These are phyloP conservation scores for Letharia columbiana DNA, from an alignment of 495 filamentous ascomycete genomes.

Conservation along the genomic window DNA sequence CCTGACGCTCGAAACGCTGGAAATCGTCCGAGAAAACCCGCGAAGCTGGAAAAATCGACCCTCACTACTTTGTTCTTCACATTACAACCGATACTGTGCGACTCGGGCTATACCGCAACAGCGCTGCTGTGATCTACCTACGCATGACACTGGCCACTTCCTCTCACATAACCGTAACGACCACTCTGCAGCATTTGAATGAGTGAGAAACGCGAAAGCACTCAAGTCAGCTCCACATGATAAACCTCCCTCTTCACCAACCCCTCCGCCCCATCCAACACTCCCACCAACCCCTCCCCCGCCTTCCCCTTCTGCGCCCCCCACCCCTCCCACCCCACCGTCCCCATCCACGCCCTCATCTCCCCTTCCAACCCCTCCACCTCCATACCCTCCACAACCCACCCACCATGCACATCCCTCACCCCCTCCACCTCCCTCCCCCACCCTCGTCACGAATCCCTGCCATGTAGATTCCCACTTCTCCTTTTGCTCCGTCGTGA, in stretches of 20 bases:
- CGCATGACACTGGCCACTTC: too few species aligned
- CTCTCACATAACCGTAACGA: too few species aligned
- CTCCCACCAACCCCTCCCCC: neutral
- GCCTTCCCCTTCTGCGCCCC: neutral
- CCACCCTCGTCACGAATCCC: neutral
- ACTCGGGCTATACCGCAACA: too few species aligned
- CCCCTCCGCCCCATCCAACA: neutral
- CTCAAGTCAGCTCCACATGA: neutral
- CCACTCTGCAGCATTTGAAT: too few species aligned
- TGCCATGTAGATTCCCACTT: neutral
- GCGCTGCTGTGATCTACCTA: too few species aligned
- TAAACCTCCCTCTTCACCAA: neutral
- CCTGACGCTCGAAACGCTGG: too few species aligned
- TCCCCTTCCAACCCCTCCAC: neutral
- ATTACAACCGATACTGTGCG: too few species aligned
- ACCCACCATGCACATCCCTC: neutral
- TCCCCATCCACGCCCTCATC: neutral
- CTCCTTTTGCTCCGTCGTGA: neutral
- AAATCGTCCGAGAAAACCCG: too few species aligned
- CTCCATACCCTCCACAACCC: neutral
- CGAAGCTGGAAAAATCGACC: too few species aligned
- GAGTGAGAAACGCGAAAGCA: neutral
- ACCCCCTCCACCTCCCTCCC: neutral
- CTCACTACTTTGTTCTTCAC: too few species aligned
- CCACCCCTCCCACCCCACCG: neutral